phyloP scores from a whole-genome alignment of 1,139 yeast species.

The Maudiozyma humilis region DNA sequence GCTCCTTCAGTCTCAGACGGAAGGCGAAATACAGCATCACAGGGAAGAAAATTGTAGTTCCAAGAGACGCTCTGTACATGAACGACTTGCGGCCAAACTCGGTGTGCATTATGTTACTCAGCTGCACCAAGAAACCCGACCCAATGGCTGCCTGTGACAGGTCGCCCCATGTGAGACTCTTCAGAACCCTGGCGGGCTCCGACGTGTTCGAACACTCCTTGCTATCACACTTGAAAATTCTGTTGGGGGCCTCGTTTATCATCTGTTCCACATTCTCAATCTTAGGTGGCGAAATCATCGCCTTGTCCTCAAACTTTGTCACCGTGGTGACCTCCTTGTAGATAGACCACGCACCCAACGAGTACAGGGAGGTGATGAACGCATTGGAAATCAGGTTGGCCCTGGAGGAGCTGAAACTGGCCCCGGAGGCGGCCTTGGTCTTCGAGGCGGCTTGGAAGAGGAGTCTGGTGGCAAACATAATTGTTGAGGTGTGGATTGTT shows the following conservation, averaged over 20 bases:
- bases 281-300: background rate
- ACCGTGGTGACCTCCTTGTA: conserved; percentile 4
- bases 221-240: conserved; percentile 1
- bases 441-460: conserved; percentile 3
- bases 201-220: too few relatives aligned
- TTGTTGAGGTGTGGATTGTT: background rate
- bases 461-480: conserved; percentile 1
- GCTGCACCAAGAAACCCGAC: conserved; percentile 4
- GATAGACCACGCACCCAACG: conserved; percentile 5
- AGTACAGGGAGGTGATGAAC: conserved; percentile 5
- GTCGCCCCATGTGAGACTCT: conserved; percentile 5
- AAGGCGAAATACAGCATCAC: conserved; percentile 2
- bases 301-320: background rate
- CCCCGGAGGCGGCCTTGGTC: background rate
- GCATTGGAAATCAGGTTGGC: conserved; percentile 2
- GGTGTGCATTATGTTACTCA: conserved; percentile 5
- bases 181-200: conserved; percentile 3
- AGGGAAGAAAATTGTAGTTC: conserved; percentile 4
- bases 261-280: background rate
- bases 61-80: conserved; percentile 1
- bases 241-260: conserved; percentile 2
- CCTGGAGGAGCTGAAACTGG: background rate
- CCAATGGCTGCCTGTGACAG: conserved; percentile 6
- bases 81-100: conserved; percentile 5
- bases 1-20: conserved; percentile 2